A percentile compares a stretch with the other conserved stretches of the same genome.
Conservation (phyloP, 2,329 filamentous ascomycete species). For the Clarireedia hainanense region DNA sequence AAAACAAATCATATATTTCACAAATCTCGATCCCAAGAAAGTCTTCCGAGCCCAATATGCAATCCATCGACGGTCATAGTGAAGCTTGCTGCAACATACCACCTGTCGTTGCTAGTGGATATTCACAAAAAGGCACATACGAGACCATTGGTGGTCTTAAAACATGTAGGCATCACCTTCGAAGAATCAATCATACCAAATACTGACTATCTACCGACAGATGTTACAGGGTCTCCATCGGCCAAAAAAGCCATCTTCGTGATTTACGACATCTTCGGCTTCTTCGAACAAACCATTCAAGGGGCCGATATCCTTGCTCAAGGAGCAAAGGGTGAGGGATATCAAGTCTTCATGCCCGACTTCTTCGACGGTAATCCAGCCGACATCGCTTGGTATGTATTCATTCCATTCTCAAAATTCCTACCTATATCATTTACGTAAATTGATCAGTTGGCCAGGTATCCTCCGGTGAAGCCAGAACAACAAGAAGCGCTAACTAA, state of each 20-base stretch:
- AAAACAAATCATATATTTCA: not conserved
- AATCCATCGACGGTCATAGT: slow-evolving; percentile 37
- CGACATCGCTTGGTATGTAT: slow-evolving; percentile 41
- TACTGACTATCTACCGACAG: slow-evolving; percentile 4
- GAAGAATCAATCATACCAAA: not conserved
- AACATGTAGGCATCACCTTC: slow-evolving; percentile 34
- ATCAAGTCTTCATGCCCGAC: slow-evolving; percentile 85
- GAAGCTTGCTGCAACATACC: slow-evolving; percentile 50
- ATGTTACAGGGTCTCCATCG: slow-evolving; percentile 39
- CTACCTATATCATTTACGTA: not conserved
- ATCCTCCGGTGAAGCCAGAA: slow-evolving; percentile 11
- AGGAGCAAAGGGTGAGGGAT: slow-evolving; percentile 39
- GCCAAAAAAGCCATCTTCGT: slow-evolving; percentile 50
- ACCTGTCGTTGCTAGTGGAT: slow-evolving; percentile 45
- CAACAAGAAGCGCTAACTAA: slow-evolving; percentile 5
- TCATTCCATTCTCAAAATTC: not conserved
- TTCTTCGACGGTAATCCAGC: slow-evolving; percentile 62
- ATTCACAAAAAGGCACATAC: slow-evolving; percentile 47
- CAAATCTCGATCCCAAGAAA: not conserved
- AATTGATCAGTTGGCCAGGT: slow-evolving; percentile 1
- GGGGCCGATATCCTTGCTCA: slow-evolving; percentile 57
- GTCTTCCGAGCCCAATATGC: slow-evolving; percentile 2
- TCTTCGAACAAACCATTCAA: slow-evolving; percentile 62
- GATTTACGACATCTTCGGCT: slow-evolving; percentile 59
- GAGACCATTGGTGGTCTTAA: slow-evolving; percentile 46